Conservation (phyloP, 2,329 filamentous ascomycete genomes). For the Podosphaera fusca region DNA sequence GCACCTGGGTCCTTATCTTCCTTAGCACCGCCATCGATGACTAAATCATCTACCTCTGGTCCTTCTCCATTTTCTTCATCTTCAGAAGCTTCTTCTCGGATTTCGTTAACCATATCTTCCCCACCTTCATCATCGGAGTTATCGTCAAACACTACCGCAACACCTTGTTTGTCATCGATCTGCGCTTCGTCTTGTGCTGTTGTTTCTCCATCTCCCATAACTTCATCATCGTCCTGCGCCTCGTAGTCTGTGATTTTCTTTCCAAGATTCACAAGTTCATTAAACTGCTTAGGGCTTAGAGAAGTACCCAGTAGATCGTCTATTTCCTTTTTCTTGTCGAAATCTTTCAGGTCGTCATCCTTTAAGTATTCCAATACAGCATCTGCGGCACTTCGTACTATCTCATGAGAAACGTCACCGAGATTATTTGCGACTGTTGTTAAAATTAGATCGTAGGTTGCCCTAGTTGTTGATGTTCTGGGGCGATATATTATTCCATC, state of each 20-base stretch:
- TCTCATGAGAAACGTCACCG: slow-evolving; percentile 78
- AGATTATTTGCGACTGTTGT: slow-evolving; percentile 73
- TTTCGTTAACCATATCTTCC: slow-evolving; percentile 55
- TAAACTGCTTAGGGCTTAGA: slow-evolving; percentile 77
- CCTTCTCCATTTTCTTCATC: slow-evolving; percentile 46
- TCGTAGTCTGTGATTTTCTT: slow-evolving; percentile 99
- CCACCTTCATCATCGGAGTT: slow-evolving; percentile 70
- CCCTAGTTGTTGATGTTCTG: slow-evolving; percentile 71
- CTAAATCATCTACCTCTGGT: slow-evolving; percentile 26
- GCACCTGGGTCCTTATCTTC: slow-evolving; percentile 26
- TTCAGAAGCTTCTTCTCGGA: slow-evolving; percentile 70
- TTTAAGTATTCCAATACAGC: slow-evolving; percentile 79
- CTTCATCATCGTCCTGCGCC: slow-evolving; percentile 83
- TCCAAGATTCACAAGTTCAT: slow-evolving; percentile 82
- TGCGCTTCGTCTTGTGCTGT: slow-evolving; percentile 50
- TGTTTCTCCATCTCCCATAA: slow-evolving; percentile 47
- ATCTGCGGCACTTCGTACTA: slow-evolving; percentile 83
- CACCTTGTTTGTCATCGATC: slow-evolving; percentile 83
- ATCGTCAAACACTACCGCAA: slow-evolving; percentile 91
- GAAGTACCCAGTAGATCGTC: slow-evolving; percentile 76
- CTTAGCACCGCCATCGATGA: slow-evolving; percentile 26
- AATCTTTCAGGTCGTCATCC: slow-evolving; percentile 86
- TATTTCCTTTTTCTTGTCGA: slow-evolving; percentile 94
- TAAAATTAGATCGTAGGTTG: slow-evolving; percentile 83
- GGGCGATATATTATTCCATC: slow-evolving; percentile 85